Evolutionary conservation across 768 basidiomycete species (phyloP).

Genomic region (Mycena haematopus): DNA sequence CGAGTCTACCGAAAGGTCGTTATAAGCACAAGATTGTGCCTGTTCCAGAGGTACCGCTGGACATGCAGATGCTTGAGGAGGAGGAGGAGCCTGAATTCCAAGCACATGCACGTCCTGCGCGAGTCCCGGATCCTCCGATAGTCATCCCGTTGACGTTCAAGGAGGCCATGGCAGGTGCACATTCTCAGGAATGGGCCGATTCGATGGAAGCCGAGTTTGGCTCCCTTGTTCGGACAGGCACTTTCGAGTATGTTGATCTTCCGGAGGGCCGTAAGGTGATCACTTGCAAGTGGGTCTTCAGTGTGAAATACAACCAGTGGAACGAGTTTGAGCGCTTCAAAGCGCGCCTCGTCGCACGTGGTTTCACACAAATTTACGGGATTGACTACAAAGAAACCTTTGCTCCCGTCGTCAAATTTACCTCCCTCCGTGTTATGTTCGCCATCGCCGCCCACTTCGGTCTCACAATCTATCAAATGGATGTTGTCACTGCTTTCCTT

Average conservation of each 20-base stretch:
- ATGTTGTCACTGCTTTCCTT: conserved; percentile 9
- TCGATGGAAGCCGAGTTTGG: conserved; percentile 6
- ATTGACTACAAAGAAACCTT: conserved; percentile 1
- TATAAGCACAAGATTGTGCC: not conserved
- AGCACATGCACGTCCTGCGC: conserved; percentile 6
- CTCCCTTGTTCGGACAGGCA: not conserved
- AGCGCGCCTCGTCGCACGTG: conserved; percentile 6
- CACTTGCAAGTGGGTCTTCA: conserved; percentile 9
- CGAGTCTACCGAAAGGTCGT: conserved; percentile 2
- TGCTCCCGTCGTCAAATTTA: not conserved
- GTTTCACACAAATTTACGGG: not conserved
- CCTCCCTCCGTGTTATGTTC: not conserved
- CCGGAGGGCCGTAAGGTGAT: conserved; percentile 10
- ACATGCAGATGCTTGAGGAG: conserved; percentile 16
- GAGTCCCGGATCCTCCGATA: not conserved
- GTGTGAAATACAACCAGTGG: not conserved
- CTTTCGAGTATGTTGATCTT: not conserved
- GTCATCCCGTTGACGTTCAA: conserved; percentile 2
- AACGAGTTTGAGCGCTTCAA: conserved; percentile 2
- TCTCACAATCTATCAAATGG: conserved; percentile 6
- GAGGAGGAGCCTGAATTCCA: conserved; percentile 12
- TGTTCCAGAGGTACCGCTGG: not conserved
- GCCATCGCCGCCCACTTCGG: not conserved
- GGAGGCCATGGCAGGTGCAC: conserved; percentile 1
- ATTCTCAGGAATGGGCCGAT: not conserved